Base-by-base conservation (phyloP, 176 grass and related monocot species). In the Raddia guianensis region DNA sequence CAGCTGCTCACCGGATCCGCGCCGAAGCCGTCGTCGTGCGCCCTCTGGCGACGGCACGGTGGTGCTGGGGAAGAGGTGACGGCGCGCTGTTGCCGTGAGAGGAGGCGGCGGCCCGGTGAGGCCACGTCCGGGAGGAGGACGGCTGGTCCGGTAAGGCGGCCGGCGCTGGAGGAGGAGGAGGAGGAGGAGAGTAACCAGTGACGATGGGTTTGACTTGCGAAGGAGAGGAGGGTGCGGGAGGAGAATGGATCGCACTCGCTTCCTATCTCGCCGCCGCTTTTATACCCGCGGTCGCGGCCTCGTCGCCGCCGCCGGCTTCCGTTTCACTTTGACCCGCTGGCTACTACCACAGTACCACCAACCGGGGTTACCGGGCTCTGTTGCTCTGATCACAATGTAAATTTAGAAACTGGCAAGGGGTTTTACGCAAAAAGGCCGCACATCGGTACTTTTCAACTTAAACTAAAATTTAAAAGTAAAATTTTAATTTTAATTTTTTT, bases 171-270 rank as follows among this genome's bases (percentile, higher is more conserved):
- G 27, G 60, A 66, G 75, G 61, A 55, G 51, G 61, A 55, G 51
- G 51, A 61, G 18, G 56, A 45, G 68, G 35, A 9, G 63, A 45
- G 40, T 8, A 72, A 81, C 15, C 69, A 67, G 75, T 33, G 55
- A 34, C 59, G 86, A 46, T 9, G 68, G 21, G 52, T 67, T 88
- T 84, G 69, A 62, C 75, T 80, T 74, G 5, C n/a, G 33, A 11
- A 70, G 33, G 60, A 32, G 60, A 8, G 84, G n/a, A 13, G 40
- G 14, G 9, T 32, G 21, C 45, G 63, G n/a, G 53, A 48, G 33
- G 69, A 18, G 34, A 73, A 12, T 52, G 49, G 68, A 67, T 21
- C 55, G 34, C 82, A 50, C 65, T 34, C 14, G 33, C 62, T 69
- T n/a, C 52, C 61, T n/a, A 49, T 46, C 42, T 40, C 37, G 37